Base-by-base conservation (phyloP, 306 rosid species). In the Cicer chorassanicum region DNA sequence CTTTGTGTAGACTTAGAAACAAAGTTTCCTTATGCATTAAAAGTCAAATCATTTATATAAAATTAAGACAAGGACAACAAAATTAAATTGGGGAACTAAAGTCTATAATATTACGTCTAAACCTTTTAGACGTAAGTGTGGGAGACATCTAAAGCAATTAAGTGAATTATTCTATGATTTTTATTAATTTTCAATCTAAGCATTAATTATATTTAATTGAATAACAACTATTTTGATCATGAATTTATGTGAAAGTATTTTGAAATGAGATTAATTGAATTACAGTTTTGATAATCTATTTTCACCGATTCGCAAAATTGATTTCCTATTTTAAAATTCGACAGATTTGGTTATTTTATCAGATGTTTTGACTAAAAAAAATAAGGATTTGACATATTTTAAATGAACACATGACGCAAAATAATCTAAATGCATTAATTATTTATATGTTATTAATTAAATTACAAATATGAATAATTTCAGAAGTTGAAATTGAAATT, bases 21-120 rank as follows among this genome's bases (percentile, higher is more conserved):
- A 60, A 24, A 8, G 78, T 61, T 85, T 81, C 79, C 76, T 85
- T 83, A 79, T 75, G 78, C 70, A 74, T 81, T 61, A 84, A 84
- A 87, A 80, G 84, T 84, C 89, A 82, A 82, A 53, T 69, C 77
- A 54, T 79, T 44, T 15, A 40, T 4, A 8, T n/a, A 45, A 69
- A 21, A 67, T 21, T 63, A 56, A 53, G 63, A 65, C 75, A 78
- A 79, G 39, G 59, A 68, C 79, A 56, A 82, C 48, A 70, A 74
- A 61, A 29, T 3, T 29, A 3, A 55, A 36, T 70, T 41, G n/a
- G 12, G 6, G 45, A 77, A 53, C 63, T 38, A 48, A 55, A 44
- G 51, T 54, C 59, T 10, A 18, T 18, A 18, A 12, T 39, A 43
- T 64, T 43, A 73, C 70, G 48, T 45, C 6, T n/a, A n/a, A n/a